Evolutionary conservation across 495 filamentous ascomycete species (phyloP).

Genomic region (Jackrogersella minutella): DNA sequence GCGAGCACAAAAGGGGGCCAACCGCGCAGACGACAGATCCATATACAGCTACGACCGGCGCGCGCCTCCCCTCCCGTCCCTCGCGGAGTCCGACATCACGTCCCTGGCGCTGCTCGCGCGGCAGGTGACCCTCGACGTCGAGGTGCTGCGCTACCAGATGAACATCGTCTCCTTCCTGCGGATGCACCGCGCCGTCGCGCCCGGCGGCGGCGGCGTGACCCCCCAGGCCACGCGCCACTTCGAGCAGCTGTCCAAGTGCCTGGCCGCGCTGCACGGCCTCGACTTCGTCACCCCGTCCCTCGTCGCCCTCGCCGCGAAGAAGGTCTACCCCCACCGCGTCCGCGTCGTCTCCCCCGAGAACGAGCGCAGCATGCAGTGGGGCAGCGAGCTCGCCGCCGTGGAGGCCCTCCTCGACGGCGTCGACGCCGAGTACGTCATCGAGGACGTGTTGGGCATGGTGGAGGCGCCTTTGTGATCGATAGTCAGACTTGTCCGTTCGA

Average conservation of each 20-base stretch:
- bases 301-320: conserved; percentile 81
- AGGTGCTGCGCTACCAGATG: conserved; percentile 81
- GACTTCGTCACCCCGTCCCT: conserved; percentile 86
- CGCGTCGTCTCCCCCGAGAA: conserved; percentile 68
- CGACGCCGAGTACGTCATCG: conserved; percentile 78
- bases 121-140: conserved; percentile 52
- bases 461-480: conserved; percentile 69
- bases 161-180: conserved; percentile 87
- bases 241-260: conserved; percentile 66
- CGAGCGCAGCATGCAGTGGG: conserved; percentile 93
- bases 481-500: neutral
- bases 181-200: conserved; percentile 79
- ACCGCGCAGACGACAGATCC: neutral
- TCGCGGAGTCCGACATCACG: conserved; percentile 48
- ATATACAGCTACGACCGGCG: neutral
- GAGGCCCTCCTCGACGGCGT: conserved; percentile 70
- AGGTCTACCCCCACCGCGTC: conserved; percentile 90
- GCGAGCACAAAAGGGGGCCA: neutral
- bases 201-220: conserved; percentile 68
- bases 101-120: conserved; percentile 46
- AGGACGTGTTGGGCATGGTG: conserved; percentile 77
- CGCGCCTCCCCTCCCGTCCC: neutral
- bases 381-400: conserved; percentile 78
- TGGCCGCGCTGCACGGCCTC: conserved; percentile 85
- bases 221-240: conserved; percentile 82